A percentile compares a stretch with the other conserved stretches of the same genome.
phyloP scores from a whole-genome alignment of 768 basidiomycete genomes.

The Mycena floridula region DNA sequence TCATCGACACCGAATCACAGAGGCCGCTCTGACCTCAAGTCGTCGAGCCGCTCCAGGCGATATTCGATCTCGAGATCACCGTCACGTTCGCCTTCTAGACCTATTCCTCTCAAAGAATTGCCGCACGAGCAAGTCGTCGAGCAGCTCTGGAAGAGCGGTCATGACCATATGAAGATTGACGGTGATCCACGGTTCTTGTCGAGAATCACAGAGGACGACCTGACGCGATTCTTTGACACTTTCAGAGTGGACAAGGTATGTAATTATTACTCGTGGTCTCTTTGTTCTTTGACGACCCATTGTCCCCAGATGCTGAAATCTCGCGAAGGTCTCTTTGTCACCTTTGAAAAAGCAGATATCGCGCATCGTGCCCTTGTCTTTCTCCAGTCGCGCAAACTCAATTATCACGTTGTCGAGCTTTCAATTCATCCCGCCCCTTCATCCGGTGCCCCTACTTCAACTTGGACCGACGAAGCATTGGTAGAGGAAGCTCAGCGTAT shows the following conservation, averaged over 20 bases:
- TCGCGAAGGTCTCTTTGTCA: slow-evolving; percentile 71
- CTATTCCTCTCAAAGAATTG: not conserved
- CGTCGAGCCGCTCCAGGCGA: not conserved
- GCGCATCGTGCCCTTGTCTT: slow-evolving; percentile 68
- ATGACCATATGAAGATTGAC: slow-evolving; percentile 61
- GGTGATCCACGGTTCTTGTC: slow-evolving; percentile 38
- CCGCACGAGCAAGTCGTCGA: slow-evolving; percentile 35
- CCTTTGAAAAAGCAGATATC: slow-evolving; percentile 56
- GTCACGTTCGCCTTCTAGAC: slow-evolving; percentile 17
- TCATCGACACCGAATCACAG: slow-evolving; percentile 7
- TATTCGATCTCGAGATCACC: slow-evolving; percentile 20
- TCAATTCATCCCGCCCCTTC: slow-evolving; percentile 40
- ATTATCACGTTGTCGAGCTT: slow-evolving; percentile 53
- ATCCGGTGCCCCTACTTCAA: slow-evolving; percentile 22
- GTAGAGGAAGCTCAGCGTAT: slow-evolving; percentile 48
- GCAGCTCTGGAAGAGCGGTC: slow-evolving; percentile 54
- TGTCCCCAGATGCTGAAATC: slow-evolving; percentile 61
- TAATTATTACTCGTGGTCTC: slow-evolving; percentile 9
- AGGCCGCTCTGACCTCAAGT: not conserved
- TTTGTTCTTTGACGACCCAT: slow-evolving; percentile 4
- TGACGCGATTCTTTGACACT: slow-evolving; percentile 59
- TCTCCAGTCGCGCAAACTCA: slow-evolving; percentile 50
- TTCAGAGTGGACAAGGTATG: slow-evolving; percentile 73
- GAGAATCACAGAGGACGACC: slow-evolving; percentile 58
- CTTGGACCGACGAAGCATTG: slow-evolving; percentile 49